Evolutionary conservation across 139 green algal species (phyloP).

Genomic region (Pleodorina starrii): DNA sequence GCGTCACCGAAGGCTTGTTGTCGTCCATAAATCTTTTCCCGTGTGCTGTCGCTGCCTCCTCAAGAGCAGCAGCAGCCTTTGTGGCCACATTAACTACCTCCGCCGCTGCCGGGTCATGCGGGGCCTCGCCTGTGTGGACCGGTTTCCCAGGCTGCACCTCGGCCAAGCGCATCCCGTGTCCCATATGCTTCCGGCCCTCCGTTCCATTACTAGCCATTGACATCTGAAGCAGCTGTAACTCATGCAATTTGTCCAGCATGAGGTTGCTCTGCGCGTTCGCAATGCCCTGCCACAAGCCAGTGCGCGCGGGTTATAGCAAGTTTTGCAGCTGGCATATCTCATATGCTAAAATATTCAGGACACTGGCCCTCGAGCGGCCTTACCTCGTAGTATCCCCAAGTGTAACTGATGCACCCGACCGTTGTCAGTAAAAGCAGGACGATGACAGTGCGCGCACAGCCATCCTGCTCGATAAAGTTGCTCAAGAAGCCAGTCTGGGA

Average conservation of each 20-base stretch:
- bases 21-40: neutral
- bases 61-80: neutral
- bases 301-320: neutral
- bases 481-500: slow-evolving; percentile 27
- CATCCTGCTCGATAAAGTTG: slow-evolving; percentile 47
- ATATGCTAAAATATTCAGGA: too few species aligned
- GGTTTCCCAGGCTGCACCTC: neutral
- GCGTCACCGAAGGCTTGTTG: too few species aligned
- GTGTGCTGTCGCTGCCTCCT: neutral
- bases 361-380: too few species aligned
- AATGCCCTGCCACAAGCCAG: slow-evolving; percentile 24
- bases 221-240: slow-evolving; percentile 37
- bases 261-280: slow-evolving; percentile 43
- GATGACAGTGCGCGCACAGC: slow-evolving; percentile 45
- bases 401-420: slow-evolving; percentile 46
- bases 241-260: slow-evolving; percentile 44
- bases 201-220: neutral
- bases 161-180: slow-evolving; percentile 1
- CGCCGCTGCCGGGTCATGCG: neutral
- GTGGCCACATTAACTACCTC: neutral
- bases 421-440: slow-evolving; percentile 40
- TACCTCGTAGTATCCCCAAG: slow-evolving; percentile 55
- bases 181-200: neutral
- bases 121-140: too few species aligned
- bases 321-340: neutral